Evolutionary conservation across 805 yeast species (phyloP).

Genomic region (Spathaspora sp.): DNA sequence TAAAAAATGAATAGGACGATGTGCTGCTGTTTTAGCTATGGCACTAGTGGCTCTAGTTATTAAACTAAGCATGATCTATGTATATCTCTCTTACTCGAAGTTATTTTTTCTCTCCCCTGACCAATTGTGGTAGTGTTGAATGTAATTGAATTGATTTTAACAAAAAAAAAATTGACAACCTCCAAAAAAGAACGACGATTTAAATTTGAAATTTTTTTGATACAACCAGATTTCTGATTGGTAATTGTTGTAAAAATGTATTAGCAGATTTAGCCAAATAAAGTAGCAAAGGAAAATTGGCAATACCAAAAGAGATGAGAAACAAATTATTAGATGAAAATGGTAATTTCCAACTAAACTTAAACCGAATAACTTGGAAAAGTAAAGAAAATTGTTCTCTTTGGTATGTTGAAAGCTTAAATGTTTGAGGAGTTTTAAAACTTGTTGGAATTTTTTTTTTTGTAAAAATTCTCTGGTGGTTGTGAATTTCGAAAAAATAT

Average conservation of each 20-base stretch:
- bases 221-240: background rate
- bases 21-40: constrained; percentile 61
- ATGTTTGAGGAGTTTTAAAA: background rate
- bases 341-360: background rate
- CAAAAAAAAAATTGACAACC: background rate
- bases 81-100: background rate
- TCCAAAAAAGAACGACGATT: background rate
- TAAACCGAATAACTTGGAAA: background rate
- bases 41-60: constrained; percentile 30
- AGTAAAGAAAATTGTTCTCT: background rate
- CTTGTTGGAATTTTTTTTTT: background rate
- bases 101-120: background rate
- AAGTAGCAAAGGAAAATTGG: background rate
- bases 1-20: constrained; percentile 83
- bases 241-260: background rate
- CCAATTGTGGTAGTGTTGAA: background rate
- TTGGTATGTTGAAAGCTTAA: background rate
- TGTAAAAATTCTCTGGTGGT: background rate
- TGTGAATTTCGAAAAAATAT: background rate
- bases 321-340: background rate
- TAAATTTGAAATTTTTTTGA: background rate
- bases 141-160: background rate
- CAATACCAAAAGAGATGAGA: background rate
- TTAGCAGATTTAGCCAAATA: background rate
- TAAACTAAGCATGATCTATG: constrained; percentile 22